A percentile compares a stretch with the other conserved stretches of the same genome.
These are phyloP conservation scores for Rubia yunnanensis DNA, from an alignment of 257 asterid genomes.

Conservation along the genomic window DNA sequence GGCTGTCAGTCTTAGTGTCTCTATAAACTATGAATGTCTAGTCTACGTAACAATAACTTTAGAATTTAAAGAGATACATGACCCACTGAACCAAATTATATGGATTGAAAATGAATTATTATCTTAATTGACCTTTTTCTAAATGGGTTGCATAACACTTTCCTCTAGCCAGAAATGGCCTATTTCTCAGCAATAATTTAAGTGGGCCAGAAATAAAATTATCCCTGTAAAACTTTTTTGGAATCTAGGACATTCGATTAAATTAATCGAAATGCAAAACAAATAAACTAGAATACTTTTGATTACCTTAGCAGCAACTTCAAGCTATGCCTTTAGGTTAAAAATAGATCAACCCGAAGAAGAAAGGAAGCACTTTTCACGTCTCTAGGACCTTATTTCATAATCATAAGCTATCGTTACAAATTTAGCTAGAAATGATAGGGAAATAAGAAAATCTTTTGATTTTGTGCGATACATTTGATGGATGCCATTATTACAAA, in stretches of 20 bases:
- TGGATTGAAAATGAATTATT: too few species aligned
- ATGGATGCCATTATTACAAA: background rate
- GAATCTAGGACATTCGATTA: background rate
- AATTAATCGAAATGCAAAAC: background rate
- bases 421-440: background rate
- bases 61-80: too few species aligned
- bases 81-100: too few species aligned
- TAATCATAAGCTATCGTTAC: too few species aligned
- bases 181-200: background rate
- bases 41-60: too few species aligned
- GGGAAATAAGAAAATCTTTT: background rate
- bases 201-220: background rate
- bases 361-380: background rate
- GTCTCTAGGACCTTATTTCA: too few species aligned
- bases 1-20: too few species aligned
- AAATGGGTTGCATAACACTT: too few species aligned
- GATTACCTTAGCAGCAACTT: constrained; percentile 8
- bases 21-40: too few species aligned
- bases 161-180: too few species aligned
- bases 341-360: too few species aligned
- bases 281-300: constrained; percentile 3
- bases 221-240: background rate
- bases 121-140: too few species aligned
- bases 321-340: background rate
- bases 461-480: background rate